Conservation (phyloP, 805 yeast species). For the Metahyphopichia silvanorum region DNA sequence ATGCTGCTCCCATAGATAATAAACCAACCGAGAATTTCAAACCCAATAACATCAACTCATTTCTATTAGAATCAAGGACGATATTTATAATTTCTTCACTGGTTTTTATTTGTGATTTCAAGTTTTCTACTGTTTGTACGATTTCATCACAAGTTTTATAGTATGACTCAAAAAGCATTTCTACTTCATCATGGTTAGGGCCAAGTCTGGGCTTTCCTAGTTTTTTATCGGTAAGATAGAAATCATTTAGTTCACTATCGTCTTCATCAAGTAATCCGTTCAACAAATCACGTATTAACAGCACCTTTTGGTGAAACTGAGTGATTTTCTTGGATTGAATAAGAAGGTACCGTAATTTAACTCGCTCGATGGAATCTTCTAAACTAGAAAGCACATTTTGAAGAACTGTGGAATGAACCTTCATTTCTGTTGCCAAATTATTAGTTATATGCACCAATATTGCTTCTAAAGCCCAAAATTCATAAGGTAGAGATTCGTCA, state of each 20-base stretch:
- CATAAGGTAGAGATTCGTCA: constrained; percentile 63
- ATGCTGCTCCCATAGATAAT: constrained; percentile 74
- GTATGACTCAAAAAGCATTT: constrained; percentile 85
- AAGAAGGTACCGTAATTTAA: constrained; percentile 70
- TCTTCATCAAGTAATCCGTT: constrained; percentile 87
- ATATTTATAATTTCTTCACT: constrained; percentile 95
- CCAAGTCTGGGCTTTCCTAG: constrained; percentile 44
- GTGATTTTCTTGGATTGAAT: constrained; percentile 82
- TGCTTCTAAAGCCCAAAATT: constrained; percentile 85
- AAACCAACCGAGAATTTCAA: constrained; percentile 80
- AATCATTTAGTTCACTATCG: constrained; percentile 69
- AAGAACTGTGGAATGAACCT: constrained; percentile 74
- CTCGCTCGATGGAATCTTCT: constrained; percentile 79
- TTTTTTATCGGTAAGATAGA: constrained; percentile 67
- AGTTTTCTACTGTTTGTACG: constrained; percentile 80
- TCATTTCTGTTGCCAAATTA: constrained; percentile 81
- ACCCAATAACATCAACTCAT: constrained; percentile 86
- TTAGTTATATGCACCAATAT: constrained; percentile 77
- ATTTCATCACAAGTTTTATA: constrained; percentile 90
- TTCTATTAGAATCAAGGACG: constrained; percentile 89
- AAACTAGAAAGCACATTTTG: constrained; percentile 70
- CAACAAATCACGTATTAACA: constrained; percentile 74
- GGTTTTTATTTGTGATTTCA: constrained; percentile 78
- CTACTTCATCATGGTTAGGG: constrained; percentile 82
- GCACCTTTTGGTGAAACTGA: constrained; percentile 80